Evolutionary conservation across 2,329 filamentous ascomycete species (phyloP), one percentile per base, ranked within the genome.

Genomic region (Calonectria henricotiae): DNA sequence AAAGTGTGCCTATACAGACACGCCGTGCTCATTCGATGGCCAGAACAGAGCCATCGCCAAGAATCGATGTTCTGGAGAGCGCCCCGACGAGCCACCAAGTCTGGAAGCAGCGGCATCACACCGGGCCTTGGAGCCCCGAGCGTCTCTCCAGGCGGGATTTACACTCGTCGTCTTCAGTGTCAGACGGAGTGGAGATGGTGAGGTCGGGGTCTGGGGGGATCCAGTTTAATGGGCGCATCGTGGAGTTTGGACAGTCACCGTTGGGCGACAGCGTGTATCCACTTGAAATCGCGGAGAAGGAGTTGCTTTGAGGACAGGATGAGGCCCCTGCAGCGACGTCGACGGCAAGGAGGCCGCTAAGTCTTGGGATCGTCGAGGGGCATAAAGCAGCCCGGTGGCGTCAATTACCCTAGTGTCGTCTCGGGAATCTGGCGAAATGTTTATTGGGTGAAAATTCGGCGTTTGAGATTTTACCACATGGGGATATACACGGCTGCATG

Each of bases 191-290:
- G 44, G 73, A 74, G 47, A 76, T 78, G 76, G 68, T 71, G 25
- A 73, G 75, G 61, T 78, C 74, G 5, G 74, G 76, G 47, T 77
- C 76, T 13, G 75, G 74, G 20, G 74, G 74, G 12, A 73, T 76
- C 20, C 70, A 73, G n/a, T 73, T 78, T 58, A 71, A 76, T 30
- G 76, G 74, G 3, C 63, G 43, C n/a, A 72, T 74, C 44, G 67
- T 75, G 13, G 70, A 75, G 61, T 74, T 77, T 71, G 76, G 74
- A 25, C 71, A 70, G 61, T 67, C 67, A 5, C 65, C 67, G 8
- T 62, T 70, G n/a, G 17, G 44, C 37, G 44, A 47, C 30, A 39
- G 44, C 30, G 62, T 62, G 13, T 75, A 75, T 64, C 74, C 74
- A 9, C 65, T 65, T 15, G 63, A 73, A 62, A 73, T 71, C 11